These are phyloP conservation scores for Pseudonectria buxi DNA, from an alignment of 2,329 filamentous ascomycete species.

Conservation along the genomic window DNA sequence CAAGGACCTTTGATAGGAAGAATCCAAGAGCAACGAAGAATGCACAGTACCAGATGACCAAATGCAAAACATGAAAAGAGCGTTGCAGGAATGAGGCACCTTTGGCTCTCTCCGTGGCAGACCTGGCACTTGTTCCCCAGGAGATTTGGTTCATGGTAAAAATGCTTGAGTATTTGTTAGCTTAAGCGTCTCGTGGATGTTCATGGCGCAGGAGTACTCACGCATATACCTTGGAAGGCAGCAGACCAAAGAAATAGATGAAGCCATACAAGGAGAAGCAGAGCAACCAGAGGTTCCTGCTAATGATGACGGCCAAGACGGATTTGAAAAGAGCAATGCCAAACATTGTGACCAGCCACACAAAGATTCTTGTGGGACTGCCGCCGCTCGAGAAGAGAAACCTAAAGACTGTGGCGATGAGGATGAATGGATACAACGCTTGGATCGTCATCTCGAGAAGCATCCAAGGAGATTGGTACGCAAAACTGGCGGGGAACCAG, in stretches of 20 bases:
- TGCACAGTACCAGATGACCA: conserved; percentile 9
- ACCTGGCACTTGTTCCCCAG: conserved; percentile 9
- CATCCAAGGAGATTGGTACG: conserved; percentile 11
- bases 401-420: conserved; percentile 10
- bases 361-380: conserved; percentile 5
- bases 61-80: conserved; percentile 8
- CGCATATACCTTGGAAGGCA: conserved; percentile 10
- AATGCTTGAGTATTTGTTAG: no score
- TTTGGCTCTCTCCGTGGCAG: conserved; percentile 5
- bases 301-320: conserved; percentile 7
- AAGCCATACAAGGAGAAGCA: conserved; percentile 10
- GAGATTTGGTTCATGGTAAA: conserved; percentile 10
- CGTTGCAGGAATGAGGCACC: conserved; percentile 7
- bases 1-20: conserved; percentile 4
- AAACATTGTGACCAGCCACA: conserved; percentile 11
- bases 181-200: no score
- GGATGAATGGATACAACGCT: conserved; percentile 9
- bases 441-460: conserved; percentile 10
- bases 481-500: conserved; percentile 9
- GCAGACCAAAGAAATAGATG: conserved; percentile 11
- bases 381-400: conserved; percentile 8
- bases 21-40: conserved; percentile 9
- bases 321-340: conserved; percentile 11
- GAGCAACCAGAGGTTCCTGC: conserved; percentile 9
- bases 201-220: no score